Evolutionary conservation across 768 basidiomycete genomes (phyloP).

Genomic region (Sporobolomyces phaffii): DNA sequence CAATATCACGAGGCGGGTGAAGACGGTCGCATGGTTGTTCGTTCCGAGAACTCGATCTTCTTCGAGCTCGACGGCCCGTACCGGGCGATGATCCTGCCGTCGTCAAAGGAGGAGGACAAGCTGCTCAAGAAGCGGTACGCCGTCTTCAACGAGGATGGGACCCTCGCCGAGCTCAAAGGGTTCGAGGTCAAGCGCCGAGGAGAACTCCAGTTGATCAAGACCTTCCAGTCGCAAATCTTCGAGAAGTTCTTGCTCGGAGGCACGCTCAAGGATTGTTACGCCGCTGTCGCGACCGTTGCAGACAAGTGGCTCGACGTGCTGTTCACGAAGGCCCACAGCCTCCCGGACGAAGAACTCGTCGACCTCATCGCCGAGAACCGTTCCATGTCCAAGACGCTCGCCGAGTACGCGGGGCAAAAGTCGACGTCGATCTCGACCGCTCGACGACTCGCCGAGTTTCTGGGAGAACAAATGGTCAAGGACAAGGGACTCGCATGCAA

Average conservation of each 20-base stretch:
- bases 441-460: constrained; percentile 85
- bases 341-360: constrained; percentile 85
- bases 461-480: constrained; percentile 98
- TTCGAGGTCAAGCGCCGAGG: constrained; percentile 98
- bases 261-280: constrained; percentile 92
- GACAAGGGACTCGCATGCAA: constrained; percentile 98
- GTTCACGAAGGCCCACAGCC: constrained; percentile 72
- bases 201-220: constrained; percentile 96
- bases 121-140: constrained; percentile 97
- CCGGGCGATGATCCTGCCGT: constrained; percentile 97
- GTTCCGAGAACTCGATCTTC: constrained; percentile 97
- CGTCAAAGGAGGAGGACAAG: constrained; percentile 98
- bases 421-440: constrained; percentile 98
- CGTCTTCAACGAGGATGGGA: constrained; percentile 95
- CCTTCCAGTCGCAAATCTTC: constrained; percentile 97
- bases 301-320: constrained; percentile 97
- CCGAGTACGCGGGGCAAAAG: constrained; percentile 93
- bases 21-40: constrained; percentile 73
- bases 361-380: constrained; percentile 98
- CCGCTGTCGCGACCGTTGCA: constrained; percentile 84
- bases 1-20: constrained; percentile 86
- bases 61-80: constrained; percentile 99
- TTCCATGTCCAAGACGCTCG: constrained; percentile 93
- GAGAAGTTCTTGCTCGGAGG: constrained; percentile 91
- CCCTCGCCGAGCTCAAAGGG: constrained; percentile 94